phyloP scores from a whole-genome alignment of 2,329 filamentous ascomycete genomes.

The Boeremia exigua region DNA sequence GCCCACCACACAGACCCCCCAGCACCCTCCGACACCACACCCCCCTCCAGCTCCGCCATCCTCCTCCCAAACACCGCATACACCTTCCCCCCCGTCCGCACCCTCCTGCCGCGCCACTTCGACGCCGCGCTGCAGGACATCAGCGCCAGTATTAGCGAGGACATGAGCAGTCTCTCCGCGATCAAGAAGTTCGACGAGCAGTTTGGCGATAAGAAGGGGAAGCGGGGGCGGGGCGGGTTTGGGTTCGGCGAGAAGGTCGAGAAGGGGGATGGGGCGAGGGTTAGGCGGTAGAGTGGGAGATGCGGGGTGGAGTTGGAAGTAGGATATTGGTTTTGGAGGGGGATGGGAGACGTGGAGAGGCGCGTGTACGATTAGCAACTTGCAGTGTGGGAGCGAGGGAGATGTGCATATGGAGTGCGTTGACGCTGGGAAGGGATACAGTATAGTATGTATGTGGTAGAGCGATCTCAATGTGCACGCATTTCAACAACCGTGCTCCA shows the following conservation, averaged over 20 bases:
- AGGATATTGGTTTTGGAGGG: too few relatives aligned
- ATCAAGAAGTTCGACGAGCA: conserved; percentile 96
- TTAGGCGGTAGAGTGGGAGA: conserved; percentile 23
- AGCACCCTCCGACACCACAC: background rate
- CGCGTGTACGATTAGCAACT: too few relatives aligned
- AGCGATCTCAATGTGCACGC: too few relatives aligned
- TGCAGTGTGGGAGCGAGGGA: too few relatives aligned
- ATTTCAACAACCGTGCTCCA: too few relatives aligned
- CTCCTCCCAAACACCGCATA: conserved; percentile 47
- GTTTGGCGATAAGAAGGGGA: conserved; percentile 80
- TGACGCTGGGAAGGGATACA: too few relatives aligned
- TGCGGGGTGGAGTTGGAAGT: too few relatives aligned
- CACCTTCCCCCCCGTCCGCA: conserved; percentile 71
- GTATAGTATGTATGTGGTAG: too few relatives aligned
- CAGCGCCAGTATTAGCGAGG: conserved; percentile 88
- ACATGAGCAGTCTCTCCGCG: conserved; percentile 84
- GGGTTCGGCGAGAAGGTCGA: conserved; percentile 54
- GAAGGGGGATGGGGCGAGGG: conserved; percentile 41
- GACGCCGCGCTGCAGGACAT: conserved; percentile 87
- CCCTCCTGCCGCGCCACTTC: conserved; percentile 75
- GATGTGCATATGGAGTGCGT: too few relatives aligned
- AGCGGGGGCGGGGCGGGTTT: conserved; percentile 65
- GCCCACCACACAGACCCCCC: conserved; percentile 1
- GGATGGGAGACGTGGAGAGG: too few relatives aligned
- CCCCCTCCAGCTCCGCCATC: background rate